These are phyloP conservation scores for Yarrowia alimentaria DNA, from an alignment of 805 yeast species.

Conservation along the genomic window DNA sequence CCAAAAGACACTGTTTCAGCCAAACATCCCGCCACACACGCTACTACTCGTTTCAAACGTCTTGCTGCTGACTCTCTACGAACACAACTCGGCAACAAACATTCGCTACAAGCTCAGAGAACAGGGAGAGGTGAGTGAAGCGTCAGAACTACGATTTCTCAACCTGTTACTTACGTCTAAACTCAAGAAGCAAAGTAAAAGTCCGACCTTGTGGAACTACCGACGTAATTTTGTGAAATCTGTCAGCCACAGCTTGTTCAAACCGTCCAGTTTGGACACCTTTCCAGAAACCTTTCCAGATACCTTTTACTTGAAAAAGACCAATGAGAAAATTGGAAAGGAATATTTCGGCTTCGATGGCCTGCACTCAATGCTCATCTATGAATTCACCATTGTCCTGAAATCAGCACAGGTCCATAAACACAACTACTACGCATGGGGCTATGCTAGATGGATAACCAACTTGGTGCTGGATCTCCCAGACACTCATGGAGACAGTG, in stretches of 20 bases:
- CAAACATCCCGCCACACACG: background rate
- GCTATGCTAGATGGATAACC: conserved; percentile 41
- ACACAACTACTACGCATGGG: conserved; percentile 51
- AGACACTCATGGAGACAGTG: too few relatives aligned
- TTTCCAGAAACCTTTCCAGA: background rate
- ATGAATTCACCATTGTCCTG: conserved; percentile 38
- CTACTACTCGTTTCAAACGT: conserved; percentile 25
- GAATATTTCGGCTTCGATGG: background rate
- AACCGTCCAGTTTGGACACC: background rate
- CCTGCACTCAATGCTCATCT: conserved; percentile 1
- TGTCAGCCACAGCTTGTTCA: conserved; percentile 10
- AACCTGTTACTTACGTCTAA: conserved; percentile 39
- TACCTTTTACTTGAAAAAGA: background rate
- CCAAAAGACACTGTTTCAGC: background rate
- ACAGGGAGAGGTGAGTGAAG: background rate
- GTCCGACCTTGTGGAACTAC: conserved; percentile 44
- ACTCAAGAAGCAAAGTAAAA: conserved; percentile 41
- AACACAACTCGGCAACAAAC: conserved; percentile 37
- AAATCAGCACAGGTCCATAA: conserved; percentile 45
- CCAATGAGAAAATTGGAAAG: background rate
- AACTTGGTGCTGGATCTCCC: conserved; percentile 29
- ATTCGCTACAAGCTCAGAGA: conserved; percentile 34
- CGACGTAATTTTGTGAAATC: conserved; percentile 37
- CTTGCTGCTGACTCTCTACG: conserved; percentile 38
- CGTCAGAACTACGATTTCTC: conserved; percentile 35